These are phyloP conservation scores for Teratosphaeria nubilosa DNA, from an alignment of 2,329 filamentous ascomycete genomes.

Conservation along the genomic window DNA sequence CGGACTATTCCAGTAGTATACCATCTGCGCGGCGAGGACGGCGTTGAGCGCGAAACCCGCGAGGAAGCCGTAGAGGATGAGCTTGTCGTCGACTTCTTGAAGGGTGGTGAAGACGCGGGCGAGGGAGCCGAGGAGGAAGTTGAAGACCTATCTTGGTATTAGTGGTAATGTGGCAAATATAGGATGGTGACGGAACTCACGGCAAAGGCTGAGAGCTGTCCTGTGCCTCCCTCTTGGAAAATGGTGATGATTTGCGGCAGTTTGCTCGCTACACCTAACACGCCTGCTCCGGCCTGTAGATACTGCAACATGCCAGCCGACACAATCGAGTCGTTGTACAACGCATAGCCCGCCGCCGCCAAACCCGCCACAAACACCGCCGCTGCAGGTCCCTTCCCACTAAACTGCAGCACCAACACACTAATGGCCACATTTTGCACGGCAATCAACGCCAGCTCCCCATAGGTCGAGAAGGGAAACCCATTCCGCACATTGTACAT, in stretches of 20 bases:
- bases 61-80: conserved; percentile 91
- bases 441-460: conserved; percentile 86
- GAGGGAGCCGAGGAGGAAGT: conserved; percentile 87
- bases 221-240: conserved; percentile 75
- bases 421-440: conserved; percentile 87
- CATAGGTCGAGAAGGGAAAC: conserved; percentile 94
- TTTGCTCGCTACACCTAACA: conserved; percentile 80
- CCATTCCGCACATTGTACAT: conserved; percentile 85
- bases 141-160: conserved; percentile 66
- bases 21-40: conserved; percentile 78
- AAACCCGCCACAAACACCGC: conserved; percentile 71
- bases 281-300: conserved; percentile 74
- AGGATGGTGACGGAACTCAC: conserved; percentile 44
- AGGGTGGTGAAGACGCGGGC: conserved; percentile 95
- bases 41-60: conserved; percentile 85
- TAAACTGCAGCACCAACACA: conserved; percentile 75
- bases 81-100: conserved; percentile 91
- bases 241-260: conserved; percentile 86
- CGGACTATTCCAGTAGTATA: conserved; percentile 84
- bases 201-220: conserved; percentile 91
- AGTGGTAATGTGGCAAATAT: conserved; percentile 3
- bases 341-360: conserved; percentile 55
- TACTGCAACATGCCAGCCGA: conserved; percentile 58
- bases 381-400: conserved; percentile 56
- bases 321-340: conserved; percentile 59